Base-by-base conservation (phyloP, 495 filamentous ascomycete genomes). In the Penicillium chermesinum region DNA sequence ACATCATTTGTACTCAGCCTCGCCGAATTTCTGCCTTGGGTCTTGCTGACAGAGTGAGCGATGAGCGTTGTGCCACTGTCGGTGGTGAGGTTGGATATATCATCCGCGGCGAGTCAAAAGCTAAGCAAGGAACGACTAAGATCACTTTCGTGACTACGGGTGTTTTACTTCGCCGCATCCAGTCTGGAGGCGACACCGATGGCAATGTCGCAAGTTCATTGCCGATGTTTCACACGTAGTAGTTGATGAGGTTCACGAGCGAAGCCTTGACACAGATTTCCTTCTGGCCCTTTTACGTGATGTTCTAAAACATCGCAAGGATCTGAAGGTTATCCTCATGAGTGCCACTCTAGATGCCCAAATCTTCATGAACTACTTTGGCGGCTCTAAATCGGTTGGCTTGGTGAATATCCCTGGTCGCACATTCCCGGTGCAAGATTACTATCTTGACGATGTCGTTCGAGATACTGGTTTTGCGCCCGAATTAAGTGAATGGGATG, bases 61-160 rank as follows among this genome's bases (percentile, higher is more conserved):
- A 95, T 42, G 93, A 98, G 64, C 82, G 93, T 36, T 94, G 88
- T 63, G 76, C 82, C 1, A 65, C 60, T 25, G 82, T 97, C 9
- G 93, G 93, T 0, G 83, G 88, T 44, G 93, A 98, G 63, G 80
- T 98, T 30, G 93, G 93, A 7, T 98, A 95, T 61, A 76, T 85
- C n/a, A 97, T 98, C 53, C 81, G 94, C 32, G 93, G 93, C 33
- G 93, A 97, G 60, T 88, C 85, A 34, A 89, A 86, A 62, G 67
- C 74, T 38, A 82, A 71, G 43, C 57, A 66, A 16, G 82, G 80
- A 10, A 69, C 74, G 1, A 98, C 93, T 0, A 94, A 86, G 65
- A 91, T 96, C 52, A 93, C 87, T 0, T 98, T 98, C 61, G 87
- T 96, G 34, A 98, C 93, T 0, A 97, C 93, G 19, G 93, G 93